Conservation (phyloP, 139 green algal genomes). For the Coelastrella sp. region DNA sequence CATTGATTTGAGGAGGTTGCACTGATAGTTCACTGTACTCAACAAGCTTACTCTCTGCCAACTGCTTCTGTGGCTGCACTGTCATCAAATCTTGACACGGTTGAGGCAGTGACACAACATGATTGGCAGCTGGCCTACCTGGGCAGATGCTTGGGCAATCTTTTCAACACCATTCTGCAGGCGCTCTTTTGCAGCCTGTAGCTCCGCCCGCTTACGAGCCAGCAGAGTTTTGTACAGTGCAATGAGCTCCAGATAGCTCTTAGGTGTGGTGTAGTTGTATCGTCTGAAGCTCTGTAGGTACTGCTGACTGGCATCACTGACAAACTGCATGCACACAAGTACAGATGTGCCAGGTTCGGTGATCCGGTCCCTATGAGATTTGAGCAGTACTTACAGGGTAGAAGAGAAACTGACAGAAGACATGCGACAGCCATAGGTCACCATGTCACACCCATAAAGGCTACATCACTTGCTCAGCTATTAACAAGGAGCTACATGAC, state of each 20-base stretch:
- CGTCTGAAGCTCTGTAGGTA: constrained; percentile 74
- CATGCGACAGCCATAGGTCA: not conserved
- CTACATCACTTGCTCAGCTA: no score
- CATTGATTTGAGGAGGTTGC: no score
- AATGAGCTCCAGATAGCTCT: constrained; percentile 95
- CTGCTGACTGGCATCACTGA: constrained; percentile 54
- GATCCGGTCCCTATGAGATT: no score
- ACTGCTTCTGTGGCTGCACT: no score
- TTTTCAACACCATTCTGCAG: constrained; percentile 90
- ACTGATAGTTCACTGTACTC: no score
- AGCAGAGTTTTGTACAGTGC: constrained; percentile 86
- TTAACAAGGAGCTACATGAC: not conserved
- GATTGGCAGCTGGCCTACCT: no score
- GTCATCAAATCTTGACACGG: no score
- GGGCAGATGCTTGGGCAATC: constrained; percentile 81
- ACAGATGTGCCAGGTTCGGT: not conserved
- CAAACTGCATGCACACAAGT: constrained; percentile 49
- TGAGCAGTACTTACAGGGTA: not conserved
- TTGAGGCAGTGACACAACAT: no score
- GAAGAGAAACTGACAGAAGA: not conserved
- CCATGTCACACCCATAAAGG: no score
- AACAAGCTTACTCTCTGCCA: no score
- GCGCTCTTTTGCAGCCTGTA: constrained; percentile 76
- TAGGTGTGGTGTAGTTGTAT: constrained; percentile 94
- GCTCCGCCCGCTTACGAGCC: constrained; percentile 65